phyloP scores from a whole-genome alignment of 805 yeast species.

The Zygoascus ofunaensis region DNA sequence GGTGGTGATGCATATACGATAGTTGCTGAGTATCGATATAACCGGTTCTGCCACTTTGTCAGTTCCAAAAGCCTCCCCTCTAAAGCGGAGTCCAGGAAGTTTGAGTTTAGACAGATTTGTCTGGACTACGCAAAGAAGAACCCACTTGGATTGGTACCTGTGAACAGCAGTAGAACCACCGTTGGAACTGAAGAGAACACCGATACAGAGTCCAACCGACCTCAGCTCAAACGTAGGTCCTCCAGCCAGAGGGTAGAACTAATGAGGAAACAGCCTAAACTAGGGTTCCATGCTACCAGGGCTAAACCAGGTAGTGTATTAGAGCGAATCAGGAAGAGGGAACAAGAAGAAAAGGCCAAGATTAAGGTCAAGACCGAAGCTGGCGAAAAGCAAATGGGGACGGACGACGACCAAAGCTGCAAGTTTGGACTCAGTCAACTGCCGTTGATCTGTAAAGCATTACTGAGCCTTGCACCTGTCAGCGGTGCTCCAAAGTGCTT shows the following conservation, averaged over 20 bases:
- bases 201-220: too few species aligned
- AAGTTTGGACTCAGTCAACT: slow-evolving; percentile 20
- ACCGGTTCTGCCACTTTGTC: neutral
- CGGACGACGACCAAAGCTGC: too few species aligned
- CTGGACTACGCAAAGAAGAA: slow-evolving; percentile 2
- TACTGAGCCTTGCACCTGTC: slow-evolving; percentile 13
- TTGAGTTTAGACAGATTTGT: slow-evolving; percentile 4
- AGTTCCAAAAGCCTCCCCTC: slow-evolving; percentile 7
- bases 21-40: slow-evolving; percentile 4
- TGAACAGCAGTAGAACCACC: too few species aligned
- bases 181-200: too few species aligned
- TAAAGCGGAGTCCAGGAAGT: slow-evolving; percentile 2
- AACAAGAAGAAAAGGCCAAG: slow-evolving; percentile 14
- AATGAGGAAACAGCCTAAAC: slow-evolving; percentile 8
- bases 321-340: slow-evolving; percentile 27
- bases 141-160: slow-evolving; percentile 1
- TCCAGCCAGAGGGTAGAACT: slow-evolving; percentile 5
- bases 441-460: slow-evolving; percentile 16
- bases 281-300: slow-evolving; percentile 4
- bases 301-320: slow-evolving; percentile 16
- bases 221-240: neutral
- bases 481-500: slow-evolving; percentile 3
- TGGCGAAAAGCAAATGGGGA: slow-evolving; percentile 9
- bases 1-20: slow-evolving; percentile 18
- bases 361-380: neutral